Evolutionary conservation across 2,329 filamentous ascomycete species (phyloP), one percentile per base, ranked within the genome.

Genomic region (Mycogone perniciosa): DNA sequence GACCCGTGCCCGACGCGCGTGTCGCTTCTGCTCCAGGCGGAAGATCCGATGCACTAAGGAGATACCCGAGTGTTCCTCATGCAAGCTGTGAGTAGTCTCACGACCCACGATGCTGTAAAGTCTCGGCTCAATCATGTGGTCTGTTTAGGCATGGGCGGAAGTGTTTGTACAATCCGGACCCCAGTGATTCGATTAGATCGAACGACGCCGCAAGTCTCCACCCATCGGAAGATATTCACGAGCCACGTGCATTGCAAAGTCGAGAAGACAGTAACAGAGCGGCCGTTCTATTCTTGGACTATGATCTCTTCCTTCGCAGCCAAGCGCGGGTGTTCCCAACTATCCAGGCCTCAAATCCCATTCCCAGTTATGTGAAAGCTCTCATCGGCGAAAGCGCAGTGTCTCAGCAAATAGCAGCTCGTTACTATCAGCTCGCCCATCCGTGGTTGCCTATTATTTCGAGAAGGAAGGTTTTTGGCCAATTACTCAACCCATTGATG

Each of bases 21-120:
- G 46, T 31, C 29, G 31, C 10, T 48, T 48, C 31, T 48, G 46
- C 30, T 31, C 46, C 5, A 26, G 46, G 20, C 46, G 46, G n/a
- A 48, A 48, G 38, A 48, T 48, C 30, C 46, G 46, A 39, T 48
- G 46, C 38, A 33, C 46, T 31, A 48, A 43, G 29, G 27, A 48
- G 38, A 31, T 41, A 13, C 46, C 46, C 38, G 33, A 30, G 29
- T 48, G 46, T 20, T 41, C 46, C n/a, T 40, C 46, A 29, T 48
- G 46, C 46, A 41, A 48, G 35, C n/a, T 31, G 46, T 48, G 35
- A 5, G 46, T 48, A 35, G 33, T 35, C 27, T 48, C 34, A n/a
- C 8, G 31, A 27, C 10, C 42, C n/a, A 27, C 29, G 6, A 35
- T 46, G 27, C 7, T 34, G 10, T 13, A 10, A 10, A 35, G 11